A percentile compares a stretch with the other conserved stretches of the same genome.
phyloP scores from a whole-genome alignment of 2,329 filamentous ascomycete species.

The Penicillium sclerotigenum region DNA sequence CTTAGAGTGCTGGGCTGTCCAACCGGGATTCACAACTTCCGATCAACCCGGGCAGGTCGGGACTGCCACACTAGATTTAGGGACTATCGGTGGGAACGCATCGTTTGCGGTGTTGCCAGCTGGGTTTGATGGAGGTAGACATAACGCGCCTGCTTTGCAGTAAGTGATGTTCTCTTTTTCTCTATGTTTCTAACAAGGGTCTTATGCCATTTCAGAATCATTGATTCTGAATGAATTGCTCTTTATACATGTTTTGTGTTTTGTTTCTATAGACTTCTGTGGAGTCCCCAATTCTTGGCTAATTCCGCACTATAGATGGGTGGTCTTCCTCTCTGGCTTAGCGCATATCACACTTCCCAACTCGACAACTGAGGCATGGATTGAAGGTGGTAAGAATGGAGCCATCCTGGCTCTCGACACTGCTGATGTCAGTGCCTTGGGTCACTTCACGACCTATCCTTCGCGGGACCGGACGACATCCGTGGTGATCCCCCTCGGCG shows the following conservation, averaged over 20 bases:
- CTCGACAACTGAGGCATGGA: slow-evolving; percentile 35
- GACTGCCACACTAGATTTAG: slow-evolving; percentile 31
- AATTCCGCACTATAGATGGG: slow-evolving; percentile 26
- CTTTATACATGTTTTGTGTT: neutral
- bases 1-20: slow-evolving; percentile 49
- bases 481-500: slow-evolving; percentile 38
- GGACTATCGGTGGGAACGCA: slow-evolving; percentile 30
- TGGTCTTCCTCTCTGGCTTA: slow-evolving; percentile 42
- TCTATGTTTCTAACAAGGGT: neutral
- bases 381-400: slow-evolving; percentile 43
- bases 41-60: slow-evolving; percentile 35
- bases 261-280: neutral
- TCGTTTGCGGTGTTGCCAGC: slow-evolving; percentile 41
- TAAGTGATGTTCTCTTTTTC: slow-evolving; percentile 23
- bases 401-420: slow-evolving; percentile 47
- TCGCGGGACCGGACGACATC: slow-evolving; percentile 37
- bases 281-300: neutral
- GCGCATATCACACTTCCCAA: slow-evolving; percentile 45
- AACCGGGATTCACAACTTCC: slow-evolving; percentile 35
- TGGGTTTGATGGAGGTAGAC: slow-evolving; percentile 40
- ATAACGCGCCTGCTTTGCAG: slow-evolving; percentile 46
- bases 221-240: neutral
- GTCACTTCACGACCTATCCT: slow-evolving; percentile 46
- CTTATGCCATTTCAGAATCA: neutral
- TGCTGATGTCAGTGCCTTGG: slow-evolving; percentile 37